Conservation (phyloP, 2,329 filamentous ascomycete species). For the Magnaporthiopsis rhizophila region DNA sequence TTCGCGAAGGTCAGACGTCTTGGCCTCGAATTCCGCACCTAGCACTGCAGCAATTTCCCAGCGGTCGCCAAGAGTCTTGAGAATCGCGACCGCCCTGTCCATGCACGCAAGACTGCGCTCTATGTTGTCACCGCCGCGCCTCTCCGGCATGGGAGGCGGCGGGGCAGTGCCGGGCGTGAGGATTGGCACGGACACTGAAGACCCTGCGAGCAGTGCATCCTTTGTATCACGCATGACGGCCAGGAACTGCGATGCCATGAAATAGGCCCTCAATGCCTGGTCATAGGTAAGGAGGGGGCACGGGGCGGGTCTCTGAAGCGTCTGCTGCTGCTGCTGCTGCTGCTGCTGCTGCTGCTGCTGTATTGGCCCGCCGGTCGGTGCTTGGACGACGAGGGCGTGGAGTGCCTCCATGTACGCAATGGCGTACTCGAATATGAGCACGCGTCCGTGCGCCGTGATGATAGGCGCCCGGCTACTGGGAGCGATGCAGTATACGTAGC, state of each 20-base stretch:
- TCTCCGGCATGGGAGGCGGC: constrained; percentile 40
- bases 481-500: constrained; percentile 81
- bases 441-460: constrained; percentile 67
- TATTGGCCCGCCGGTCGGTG: constrained; percentile 25
- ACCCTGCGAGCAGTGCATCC: constrained; percentile 42
- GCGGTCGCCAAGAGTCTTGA: constrained; percentile 48
- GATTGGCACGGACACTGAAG: constrained; percentile 34
- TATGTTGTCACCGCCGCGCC: constrained; percentile 38
- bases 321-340: background rate
- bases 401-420: constrained; percentile 63
- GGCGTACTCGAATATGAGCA: constrained; percentile 78
- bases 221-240: constrained; percentile 51
- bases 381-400: constrained; percentile 38
- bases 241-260: constrained; percentile 57
- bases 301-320: constrained; percentile 32
- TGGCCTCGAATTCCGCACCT: constrained; percentile 43
- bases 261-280: constrained; percentile 79
- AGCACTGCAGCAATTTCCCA: constrained; percentile 51
- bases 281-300: constrained; percentile 71
- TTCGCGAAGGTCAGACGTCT: constrained; percentile 36
- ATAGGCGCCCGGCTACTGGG: constrained; percentile 67
- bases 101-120: constrained; percentile 49
- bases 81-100: constrained; percentile 42
- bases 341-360: too few species aligned
- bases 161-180: constrained; percentile 37